These are phyloP conservation scores for Botryobasidium botryosum DNA, from an alignment of 768 basidiomycete genomes.

Conservation along the genomic window DNA sequence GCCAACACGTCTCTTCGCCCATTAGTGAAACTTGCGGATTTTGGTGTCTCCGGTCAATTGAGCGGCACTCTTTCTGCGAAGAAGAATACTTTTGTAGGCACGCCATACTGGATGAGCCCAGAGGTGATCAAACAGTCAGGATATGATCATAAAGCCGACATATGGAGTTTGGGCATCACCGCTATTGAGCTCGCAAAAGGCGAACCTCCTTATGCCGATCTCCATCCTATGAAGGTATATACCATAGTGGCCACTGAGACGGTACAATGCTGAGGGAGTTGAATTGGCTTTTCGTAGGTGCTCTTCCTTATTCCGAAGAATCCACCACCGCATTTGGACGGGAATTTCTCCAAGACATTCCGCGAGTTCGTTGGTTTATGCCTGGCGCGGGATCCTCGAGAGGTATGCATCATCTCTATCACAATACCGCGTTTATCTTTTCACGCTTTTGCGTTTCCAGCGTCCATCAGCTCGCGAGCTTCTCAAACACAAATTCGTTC, in stretches of 20 bases:
- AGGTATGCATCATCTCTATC: constrained; percentile 32
- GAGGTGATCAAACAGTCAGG: constrained; percentile 99
- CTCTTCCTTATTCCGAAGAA: constrained; percentile 98
- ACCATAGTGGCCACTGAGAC: not conserved
- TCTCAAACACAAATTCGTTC: constrained; percentile 89
- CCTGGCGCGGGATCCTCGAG: constrained; percentile 83
- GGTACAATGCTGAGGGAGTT: not conserved
- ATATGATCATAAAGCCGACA: constrained; percentile 97
- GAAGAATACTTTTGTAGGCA: constrained; percentile 97
- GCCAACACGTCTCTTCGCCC: not conserved
- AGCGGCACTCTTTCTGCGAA: constrained; percentile 83
- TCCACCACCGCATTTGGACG: constrained; percentile 78
- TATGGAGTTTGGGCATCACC: constrained; percentile 96
- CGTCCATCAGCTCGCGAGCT: constrained; percentile 91
- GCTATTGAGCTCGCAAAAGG: constrained; percentile 95
- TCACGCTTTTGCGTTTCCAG: constrained; percentile 25
- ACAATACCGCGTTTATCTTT: constrained; percentile 8
- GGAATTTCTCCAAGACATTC: constrained; percentile 83
- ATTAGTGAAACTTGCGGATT: constrained; percentile 87
- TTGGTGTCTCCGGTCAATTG: constrained; percentile 95
- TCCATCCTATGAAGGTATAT: constrained; percentile 96
- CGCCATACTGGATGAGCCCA: constrained; percentile 99
- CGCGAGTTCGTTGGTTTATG: constrained; percentile 88
- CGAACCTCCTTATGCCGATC: constrained; percentile 93
- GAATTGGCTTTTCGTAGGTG: constrained; percentile 35